Evolutionary conservation across 2,329 filamentous ascomycete genomes (phyloP).

Genomic region (Lecanicillium sp.): DNA sequence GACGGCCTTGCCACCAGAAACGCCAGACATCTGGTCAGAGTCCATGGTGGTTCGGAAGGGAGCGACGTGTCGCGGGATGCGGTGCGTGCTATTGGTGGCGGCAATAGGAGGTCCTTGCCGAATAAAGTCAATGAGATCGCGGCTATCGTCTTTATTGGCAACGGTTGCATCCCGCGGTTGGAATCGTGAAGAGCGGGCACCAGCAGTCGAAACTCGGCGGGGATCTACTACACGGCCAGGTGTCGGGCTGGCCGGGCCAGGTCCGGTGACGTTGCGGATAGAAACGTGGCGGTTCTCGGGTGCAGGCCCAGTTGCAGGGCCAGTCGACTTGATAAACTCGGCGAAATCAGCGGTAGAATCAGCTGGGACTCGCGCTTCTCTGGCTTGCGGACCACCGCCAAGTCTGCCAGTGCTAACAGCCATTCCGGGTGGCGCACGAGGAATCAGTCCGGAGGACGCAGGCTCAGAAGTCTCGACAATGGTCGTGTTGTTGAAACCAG

Average conservation of each 20-base stretch:
- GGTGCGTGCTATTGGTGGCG: conserved; percentile 43
- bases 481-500: conserved; percentile 6
- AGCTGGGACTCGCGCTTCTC: conserved; percentile 63
- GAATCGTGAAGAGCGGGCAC: conserved; percentile 44
- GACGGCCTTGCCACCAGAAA: conserved; percentile 46
- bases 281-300: conserved; percentile 32
- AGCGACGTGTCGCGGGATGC: conserved; percentile 75
- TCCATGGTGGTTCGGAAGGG: conserved; percentile 82
- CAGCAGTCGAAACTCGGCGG: conserved; percentile 27
- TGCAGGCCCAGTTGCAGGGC: conserved; percentile 43
- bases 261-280: conserved; percentile 26
- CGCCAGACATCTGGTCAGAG: conserved; percentile 63
- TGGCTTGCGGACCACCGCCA: conserved; percentile 33
- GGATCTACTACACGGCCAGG: conserved; percentile 11
- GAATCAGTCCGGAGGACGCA: conserved; percentile 13
- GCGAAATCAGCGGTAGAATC: conserved; percentile 78
- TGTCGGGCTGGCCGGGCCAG: conserved; percentile 16
- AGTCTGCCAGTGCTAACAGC: conserved; percentile 14
- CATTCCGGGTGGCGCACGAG: conserved; percentile 15
- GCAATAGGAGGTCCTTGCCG: conserved; percentile 68
- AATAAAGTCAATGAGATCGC: conserved; percentile 93
- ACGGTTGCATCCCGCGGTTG: conserved; percentile 66
- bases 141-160: conserved; percentile 58
- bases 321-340: conserved; percentile 82
- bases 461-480: conserved; percentile 8